Conservation (phyloP, 1,284 basidiomycete genomes). For the Rhodotorula sp. region DNA sequence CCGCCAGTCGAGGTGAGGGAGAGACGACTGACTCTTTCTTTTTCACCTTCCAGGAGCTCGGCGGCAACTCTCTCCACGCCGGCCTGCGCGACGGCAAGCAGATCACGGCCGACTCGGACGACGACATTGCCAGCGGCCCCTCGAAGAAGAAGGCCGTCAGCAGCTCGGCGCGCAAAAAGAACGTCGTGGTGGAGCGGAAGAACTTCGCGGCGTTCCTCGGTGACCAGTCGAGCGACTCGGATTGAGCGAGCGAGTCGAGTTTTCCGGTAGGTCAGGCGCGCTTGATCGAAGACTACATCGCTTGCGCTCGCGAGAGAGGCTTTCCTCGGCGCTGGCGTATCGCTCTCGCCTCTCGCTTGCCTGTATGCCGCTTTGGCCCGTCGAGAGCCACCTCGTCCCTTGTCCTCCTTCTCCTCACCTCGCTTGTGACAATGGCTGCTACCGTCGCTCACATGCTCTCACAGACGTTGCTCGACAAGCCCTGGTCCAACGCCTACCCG, state of each 20-base stretch:
- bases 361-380: too few relatives aligned
- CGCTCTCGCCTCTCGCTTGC: too few relatives aligned
- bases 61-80: not conserved
- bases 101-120: not conserved
- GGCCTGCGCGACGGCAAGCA: slow-evolving; percentile 30
- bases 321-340: too few relatives aligned
- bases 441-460: not conserved
- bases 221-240: slow-evolving; percentile 14
- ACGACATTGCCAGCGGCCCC: not conserved
- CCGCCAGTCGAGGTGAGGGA: too few relatives aligned
- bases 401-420: not conserved
- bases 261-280: not conserved
- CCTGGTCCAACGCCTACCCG: not conserved
- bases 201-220: slow-evolving; percentile 26
- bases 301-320: not conserved
- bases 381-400: too few relatives aligned
- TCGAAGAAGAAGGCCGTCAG: not conserved
- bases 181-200: slow-evolving; percentile 6
- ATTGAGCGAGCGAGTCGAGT: not conserved
- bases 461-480: not conserved
- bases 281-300: not conserved
- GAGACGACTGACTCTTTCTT: not conserved
- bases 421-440: not conserved
- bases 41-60: slow-evolving; percentile 8
- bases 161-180: not conserved